Percentiles rank a stretch among this genome's conserved stretches.
Conservation (phyloP, 1,284 basidiomycete species). For the Leccinum proliferum region DNA sequence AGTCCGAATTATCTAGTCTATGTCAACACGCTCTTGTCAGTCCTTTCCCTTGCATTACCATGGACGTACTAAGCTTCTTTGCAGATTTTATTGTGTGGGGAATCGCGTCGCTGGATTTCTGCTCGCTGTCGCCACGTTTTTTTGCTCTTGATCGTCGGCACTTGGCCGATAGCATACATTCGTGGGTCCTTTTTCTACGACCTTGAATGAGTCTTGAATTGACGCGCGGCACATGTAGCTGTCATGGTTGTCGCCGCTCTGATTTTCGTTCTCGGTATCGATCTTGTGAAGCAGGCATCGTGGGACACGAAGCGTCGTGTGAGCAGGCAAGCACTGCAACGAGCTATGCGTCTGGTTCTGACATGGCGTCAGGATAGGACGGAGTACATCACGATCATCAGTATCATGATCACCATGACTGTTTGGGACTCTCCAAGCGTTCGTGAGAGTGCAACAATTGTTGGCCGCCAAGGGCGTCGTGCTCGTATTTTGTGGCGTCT, state of each 20-base stretch:
- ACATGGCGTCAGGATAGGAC: slow-evolving; percentile 33
- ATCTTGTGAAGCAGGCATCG: slow-evolving; percentile 90
- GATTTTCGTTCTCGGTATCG: slow-evolving; percentile 94
- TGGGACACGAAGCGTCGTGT: slow-evolving; percentile 95
- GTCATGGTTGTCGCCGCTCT: slow-evolving; percentile 90
- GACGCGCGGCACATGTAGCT: slow-evolving; percentile 51
- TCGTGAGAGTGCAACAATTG: slow-evolving; percentile 86
- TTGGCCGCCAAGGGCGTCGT: slow-evolving; percentile 74
- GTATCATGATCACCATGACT: slow-evolving; percentile 90
- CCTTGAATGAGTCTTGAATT: not conserved
- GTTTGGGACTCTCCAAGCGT: slow-evolving; percentile 97
- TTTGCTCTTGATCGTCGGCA: slow-evolving; percentile 75
- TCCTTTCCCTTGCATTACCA: slow-evolving; percentile 12
- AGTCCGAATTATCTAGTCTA: slow-evolving; percentile 84
- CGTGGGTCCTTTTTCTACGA: slow-evolving; percentile 49
- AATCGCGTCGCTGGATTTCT: slow-evolving; percentile 67
- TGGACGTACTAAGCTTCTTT: not conserved
- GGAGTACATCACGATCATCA: slow-evolving; percentile 78
- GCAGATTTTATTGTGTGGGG: slow-evolving; percentile 90
- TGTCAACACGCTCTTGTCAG: slow-evolving; percentile 85
- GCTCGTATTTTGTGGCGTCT: slow-evolving; percentile 86
- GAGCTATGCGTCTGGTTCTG: not conserved
- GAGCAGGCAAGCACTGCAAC: slow-evolving; percentile 50
- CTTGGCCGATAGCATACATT: slow-evolving; percentile 82
- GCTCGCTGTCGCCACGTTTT: slow-evolving; percentile 4